phyloP scores from a whole-genome alignment of 768 basidiomycete genomes.

The Boletus eberwhitei region DNA sequence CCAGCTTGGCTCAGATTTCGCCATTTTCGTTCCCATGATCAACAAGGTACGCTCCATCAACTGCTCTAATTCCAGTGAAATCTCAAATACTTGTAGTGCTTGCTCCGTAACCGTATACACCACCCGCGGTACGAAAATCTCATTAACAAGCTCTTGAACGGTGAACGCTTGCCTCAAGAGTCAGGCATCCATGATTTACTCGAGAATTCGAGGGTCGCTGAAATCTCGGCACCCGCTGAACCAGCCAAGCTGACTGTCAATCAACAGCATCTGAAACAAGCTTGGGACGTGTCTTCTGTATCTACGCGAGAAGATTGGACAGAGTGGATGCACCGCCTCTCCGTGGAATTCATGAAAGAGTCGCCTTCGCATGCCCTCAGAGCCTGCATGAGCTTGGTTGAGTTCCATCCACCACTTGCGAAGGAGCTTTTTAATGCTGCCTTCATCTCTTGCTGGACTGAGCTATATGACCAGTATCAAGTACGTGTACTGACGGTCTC shows the following conservation, averaged over 20 bases:
- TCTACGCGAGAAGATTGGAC: conserved; percentile 85
- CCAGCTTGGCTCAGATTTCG: conserved; percentile 94
- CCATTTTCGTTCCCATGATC: conserved; percentile 96
- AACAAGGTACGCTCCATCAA: conserved; percentile 63
- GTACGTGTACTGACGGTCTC: conserved; percentile 36
- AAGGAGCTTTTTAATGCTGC: conserved; percentile 97
- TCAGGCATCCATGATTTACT: conserved; percentile 64
- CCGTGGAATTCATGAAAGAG: conserved; percentile 96
- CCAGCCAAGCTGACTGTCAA: conserved; percentile 89
- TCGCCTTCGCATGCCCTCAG: conserved; percentile 98
- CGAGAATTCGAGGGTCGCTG: conserved; percentile 63
- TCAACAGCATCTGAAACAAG: conserved; percentile 94
- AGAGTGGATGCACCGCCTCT: conserved; percentile 91
- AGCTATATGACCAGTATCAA: conserved; percentile 95
- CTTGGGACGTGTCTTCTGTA: conserved; percentile 86
- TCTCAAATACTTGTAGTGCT: conserved; percentile 45
- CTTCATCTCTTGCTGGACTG: conserved; percentile 96
- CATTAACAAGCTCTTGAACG: conserved; percentile 84
- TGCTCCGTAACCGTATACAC: conserved; percentile 70
- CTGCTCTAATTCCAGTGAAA: not conserved
- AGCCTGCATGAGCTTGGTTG: conserved; percentile 91
- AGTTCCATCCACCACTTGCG: conserved; percentile 86
- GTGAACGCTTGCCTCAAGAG: conserved; percentile 90
- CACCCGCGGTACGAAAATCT: conserved; percentile 87
- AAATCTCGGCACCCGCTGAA: conserved; percentile 82